Percentiles rank a stretch among this genome's conserved stretches.
Evolutionary conservation across 495 filamentous ascomycete species (phyloP).

Genomic region (Mytilinidion resinicola): DNA sequence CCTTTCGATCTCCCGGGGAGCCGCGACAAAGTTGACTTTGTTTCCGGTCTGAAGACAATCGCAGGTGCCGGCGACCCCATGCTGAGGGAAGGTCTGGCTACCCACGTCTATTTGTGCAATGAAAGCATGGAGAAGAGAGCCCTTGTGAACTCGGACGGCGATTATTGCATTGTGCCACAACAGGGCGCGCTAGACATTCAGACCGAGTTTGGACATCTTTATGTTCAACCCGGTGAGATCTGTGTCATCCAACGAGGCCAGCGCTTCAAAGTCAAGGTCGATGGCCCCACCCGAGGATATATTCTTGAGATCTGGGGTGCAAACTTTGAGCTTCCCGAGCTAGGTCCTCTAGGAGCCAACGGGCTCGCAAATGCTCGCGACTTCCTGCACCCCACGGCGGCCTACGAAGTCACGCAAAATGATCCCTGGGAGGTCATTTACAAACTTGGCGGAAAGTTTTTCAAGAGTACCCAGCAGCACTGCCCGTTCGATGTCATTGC

Average conservation of each 20-base stretch:
- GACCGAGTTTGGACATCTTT: slow-evolving; percentile 45
- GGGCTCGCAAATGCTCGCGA: slow-evolving; percentile 47
- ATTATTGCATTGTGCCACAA: slow-evolving; percentile 45
- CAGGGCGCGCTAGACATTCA: slow-evolving; percentile 46
- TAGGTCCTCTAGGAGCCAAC: slow-evolving; percentile 48
- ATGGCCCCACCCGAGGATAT: slow-evolving; percentile 45
- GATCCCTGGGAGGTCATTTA: slow-evolving; percentile 46
- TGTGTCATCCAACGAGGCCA: slow-evolving; percentile 45
- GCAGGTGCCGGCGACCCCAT: slow-evolving; percentile 48
- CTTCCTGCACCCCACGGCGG: slow-evolving; percentile 42
- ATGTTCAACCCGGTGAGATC: slow-evolving; percentile 46
- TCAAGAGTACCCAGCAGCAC: slow-evolving; percentile 45
- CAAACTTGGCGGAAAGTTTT: slow-evolving; percentile 48
- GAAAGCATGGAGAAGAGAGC: slow-evolving; percentile 44
- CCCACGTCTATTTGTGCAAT: slow-evolving; percentile 44
- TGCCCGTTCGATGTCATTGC: slow-evolving; percentile 49
- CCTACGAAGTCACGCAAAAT: slow-evolving; percentile 37
- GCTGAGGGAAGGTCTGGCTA: slow-evolving; percentile 44
- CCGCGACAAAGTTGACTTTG: slow-evolving; percentile 38
- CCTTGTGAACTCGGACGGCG: slow-evolving; percentile 47
- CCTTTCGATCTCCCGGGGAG: slow-evolving; percentile 42
- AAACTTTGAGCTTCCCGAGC: slow-evolving; percentile 45
- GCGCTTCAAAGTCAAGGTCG: slow-evolving; percentile 43
- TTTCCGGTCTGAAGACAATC: slow-evolving; percentile 45
- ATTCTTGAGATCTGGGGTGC: slow-evolving; percentile 46